These are phyloP conservation scores for Mortierella sp. DNA, from an alignment of 371 early-diverging fungal genomes.

Conservation along the genomic window DNA sequence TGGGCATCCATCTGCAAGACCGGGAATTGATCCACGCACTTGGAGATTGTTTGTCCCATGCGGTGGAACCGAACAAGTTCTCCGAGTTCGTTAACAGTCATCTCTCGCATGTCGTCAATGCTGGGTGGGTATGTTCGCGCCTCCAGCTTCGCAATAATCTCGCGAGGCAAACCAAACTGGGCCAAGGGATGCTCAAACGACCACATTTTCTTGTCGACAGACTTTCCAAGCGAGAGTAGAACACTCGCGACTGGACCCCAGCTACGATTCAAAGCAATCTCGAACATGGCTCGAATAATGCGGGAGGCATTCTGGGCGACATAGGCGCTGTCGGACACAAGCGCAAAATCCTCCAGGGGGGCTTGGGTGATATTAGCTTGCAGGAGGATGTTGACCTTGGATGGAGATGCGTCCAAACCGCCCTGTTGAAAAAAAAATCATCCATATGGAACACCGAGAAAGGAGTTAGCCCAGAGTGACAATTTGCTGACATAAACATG, in stretches of 20 bases:
- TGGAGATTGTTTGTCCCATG: conserved; percentile 82
- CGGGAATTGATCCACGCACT: conserved; percentile 91
- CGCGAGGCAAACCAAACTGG: conserved; percentile 87
- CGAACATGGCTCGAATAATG: conserved; percentile 96
- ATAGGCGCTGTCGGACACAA: conserved; percentile 93
- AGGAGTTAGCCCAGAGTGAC: not conserved
- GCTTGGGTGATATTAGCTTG: conserved; percentile 90
- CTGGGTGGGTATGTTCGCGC: conserved; percentile 65
- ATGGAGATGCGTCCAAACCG: conserved; percentile 65
- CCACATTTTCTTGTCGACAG: conserved; percentile 96
- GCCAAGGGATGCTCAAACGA: conserved; percentile 93
- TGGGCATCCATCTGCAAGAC: conserved; percentile 81
- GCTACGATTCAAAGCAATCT: conserved; percentile 91
- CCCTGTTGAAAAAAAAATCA: conserved; percentile 26
- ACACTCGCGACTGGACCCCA: conserved; percentile 90
- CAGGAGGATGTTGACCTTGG: conserved; percentile 95
- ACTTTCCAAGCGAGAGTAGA: conserved; percentile 88
- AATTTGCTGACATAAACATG: not conserved
- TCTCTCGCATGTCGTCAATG: conserved; percentile 86
- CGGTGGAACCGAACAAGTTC: conserved; percentile 85
- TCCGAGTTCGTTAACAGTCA: conserved; percentile 89
- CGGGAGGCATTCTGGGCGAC: conserved; percentile 95
- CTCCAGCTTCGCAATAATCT: conserved; percentile 85
- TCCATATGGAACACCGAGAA: not conserved
- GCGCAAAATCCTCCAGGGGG: conserved; percentile 90